Percentiles rank a stretch among this genome's conserved stretches.
These are phyloP conservation scores for Russula foetens DNA, from an alignment of 768 basidiomycete genomes.

Conservation along the genomic window DNA sequence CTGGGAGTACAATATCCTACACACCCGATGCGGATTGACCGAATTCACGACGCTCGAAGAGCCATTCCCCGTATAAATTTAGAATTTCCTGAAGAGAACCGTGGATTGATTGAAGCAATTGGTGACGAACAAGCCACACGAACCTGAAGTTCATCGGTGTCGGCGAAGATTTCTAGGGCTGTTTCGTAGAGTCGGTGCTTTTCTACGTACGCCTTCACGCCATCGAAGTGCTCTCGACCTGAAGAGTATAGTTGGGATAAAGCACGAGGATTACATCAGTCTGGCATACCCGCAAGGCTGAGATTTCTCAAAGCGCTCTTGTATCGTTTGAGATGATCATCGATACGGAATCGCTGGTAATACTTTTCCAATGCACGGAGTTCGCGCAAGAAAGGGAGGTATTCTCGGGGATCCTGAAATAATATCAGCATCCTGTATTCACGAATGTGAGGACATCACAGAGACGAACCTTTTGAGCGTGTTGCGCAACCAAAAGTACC, in stretches of 20 bases:
- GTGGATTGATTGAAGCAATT: not conserved
- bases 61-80: slow-evolving; percentile 75
- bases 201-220: slow-evolving; percentile 74
- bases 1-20: slow-evolving; percentile 6
- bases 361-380: slow-evolving; percentile 69
- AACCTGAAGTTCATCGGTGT: slow-evolving; percentile 56
- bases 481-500: slow-evolving; percentile 92
- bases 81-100: slow-evolving; percentile 44
- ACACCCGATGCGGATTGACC: slow-evolving; percentile 74
- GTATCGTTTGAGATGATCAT: slow-evolving; percentile 80
- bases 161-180: slow-evolving; percentile 70
- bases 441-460: not conserved
- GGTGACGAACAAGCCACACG: slow-evolving; percentile 15
- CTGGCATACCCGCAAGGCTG: slow-evolving; percentile 49
- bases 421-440: not conserved
- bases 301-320: slow-evolving; percentile 70
- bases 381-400: slow-evolving; percentile 92
- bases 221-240: slow-evolving; percentile 69
- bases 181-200: slow-evolving; percentile 64
- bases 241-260: not conserved
- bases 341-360: slow-evolving; percentile 86
- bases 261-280: not conserved
- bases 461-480: slow-evolving; percentile 83
- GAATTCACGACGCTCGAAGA: slow-evolving; percentile 81
- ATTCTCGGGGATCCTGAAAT: slow-evolving; percentile 88